These are phyloP conservation scores for Abortiporus biennis DNA, from an alignment of 1,284 basidiomycete genomes.

Conservation along the genomic window DNA sequence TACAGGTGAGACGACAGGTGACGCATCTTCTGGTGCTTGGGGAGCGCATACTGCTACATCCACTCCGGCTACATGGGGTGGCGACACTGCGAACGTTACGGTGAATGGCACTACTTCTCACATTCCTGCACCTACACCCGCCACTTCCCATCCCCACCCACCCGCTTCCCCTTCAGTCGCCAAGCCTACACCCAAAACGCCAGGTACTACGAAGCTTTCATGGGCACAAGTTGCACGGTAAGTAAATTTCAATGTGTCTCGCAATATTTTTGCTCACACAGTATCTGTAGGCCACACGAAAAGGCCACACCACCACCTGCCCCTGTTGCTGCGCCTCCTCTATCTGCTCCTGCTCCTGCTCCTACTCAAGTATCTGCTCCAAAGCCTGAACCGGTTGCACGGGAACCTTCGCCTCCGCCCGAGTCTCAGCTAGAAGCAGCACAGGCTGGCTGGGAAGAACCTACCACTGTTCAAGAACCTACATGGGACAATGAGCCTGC, in stretches of 20 bases:
- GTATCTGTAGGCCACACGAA: conserved; percentile 40
- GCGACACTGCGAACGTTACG: conserved; percentile 32
- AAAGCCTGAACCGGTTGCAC: conserved; percentile 17
- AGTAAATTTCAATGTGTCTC: conserved; percentile 17
- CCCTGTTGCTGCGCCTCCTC: conserved; percentile 21
- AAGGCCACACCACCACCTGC: conserved; percentile 39
- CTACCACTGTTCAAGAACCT: conserved; percentile 64
- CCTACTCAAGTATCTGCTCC: conserved; percentile 20
- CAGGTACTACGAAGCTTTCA: conserved; percentile 66
- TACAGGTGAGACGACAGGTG: conserved; percentile 11
- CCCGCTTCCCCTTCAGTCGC: background rate
- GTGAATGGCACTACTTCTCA: conserved; percentile 27
- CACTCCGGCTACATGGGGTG: conserved; percentile 31
- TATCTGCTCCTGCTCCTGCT: conserved; percentile 19
- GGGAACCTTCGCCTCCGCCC: conserved; percentile 23
- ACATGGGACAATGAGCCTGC: conserved; percentile 71
- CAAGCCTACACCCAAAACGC: conserved; percentile 38
- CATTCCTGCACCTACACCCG: conserved; percentile 18
- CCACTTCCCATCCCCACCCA: conserved; percentile 20
- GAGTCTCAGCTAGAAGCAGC: conserved; percentile 27
- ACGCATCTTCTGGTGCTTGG: conserved; percentile 15
- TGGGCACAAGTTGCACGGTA: conserved; percentile 79
- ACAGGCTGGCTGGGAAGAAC: conserved; percentile 60
- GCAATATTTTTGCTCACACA: conserved; percentile 3
- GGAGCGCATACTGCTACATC: conserved; percentile 7